phyloP scores from a whole-genome alignment of 192 early-diverging fungal genomes.

The Podochytrium sp. region DNA sequence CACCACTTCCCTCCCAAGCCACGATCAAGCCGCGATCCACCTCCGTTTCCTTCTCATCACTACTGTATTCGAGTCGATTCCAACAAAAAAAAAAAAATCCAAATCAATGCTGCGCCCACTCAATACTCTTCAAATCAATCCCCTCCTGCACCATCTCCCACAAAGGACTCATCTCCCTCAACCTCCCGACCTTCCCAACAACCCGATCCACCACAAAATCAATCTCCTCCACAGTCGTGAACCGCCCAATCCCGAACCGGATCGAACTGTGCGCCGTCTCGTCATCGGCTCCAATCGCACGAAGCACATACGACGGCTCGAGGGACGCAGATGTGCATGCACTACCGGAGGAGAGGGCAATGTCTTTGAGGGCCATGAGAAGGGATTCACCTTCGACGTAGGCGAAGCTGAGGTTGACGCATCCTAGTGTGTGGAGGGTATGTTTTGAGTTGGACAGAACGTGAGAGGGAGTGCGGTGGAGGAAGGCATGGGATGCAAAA shows the following conservation, averaged over 20 bases:
- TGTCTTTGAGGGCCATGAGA: slow-evolving; percentile 97
- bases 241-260: slow-evolving; percentile 94
- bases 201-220: slow-evolving; percentile 88
- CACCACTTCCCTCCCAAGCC: too few relatives aligned
- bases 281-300: slow-evolving; percentile 94
- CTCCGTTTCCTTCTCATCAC: too few relatives aligned
- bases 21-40: too few relatives aligned
- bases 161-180: slow-evolving; percentile 95
- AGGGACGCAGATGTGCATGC: slow-evolving; percentile 96
- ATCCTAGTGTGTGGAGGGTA: slow-evolving; percentile 54
- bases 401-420: slow-evolving; percentile 95
- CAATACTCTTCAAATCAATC: slow-evolving; percentile 87
- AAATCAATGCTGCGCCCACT: slow-evolving; percentile 88
- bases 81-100: too few relatives aligned
- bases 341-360: slow-evolving; percentile 92
- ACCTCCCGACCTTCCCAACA: slow-evolving; percentile 75
- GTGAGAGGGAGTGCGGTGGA: background rate
- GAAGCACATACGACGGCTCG: slow-evolving; percentile 95
- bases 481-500: too few relatives aligned
- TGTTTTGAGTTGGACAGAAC: background rate
- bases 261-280: slow-evolving; percentile 96
- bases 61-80: too few relatives aligned
- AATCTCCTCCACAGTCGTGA: slow-evolving; percentile 93
- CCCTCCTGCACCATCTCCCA: slow-evolving; percentile 99
- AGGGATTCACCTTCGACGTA: slow-evolving; percentile 98